A percentile compares a stretch with the other conserved stretches of the same genome.
These are phyloP conservation scores for Pycnococcus provasolii DNA, from an alignment of 139 green algal species.

Conservation along the genomic window DNA sequence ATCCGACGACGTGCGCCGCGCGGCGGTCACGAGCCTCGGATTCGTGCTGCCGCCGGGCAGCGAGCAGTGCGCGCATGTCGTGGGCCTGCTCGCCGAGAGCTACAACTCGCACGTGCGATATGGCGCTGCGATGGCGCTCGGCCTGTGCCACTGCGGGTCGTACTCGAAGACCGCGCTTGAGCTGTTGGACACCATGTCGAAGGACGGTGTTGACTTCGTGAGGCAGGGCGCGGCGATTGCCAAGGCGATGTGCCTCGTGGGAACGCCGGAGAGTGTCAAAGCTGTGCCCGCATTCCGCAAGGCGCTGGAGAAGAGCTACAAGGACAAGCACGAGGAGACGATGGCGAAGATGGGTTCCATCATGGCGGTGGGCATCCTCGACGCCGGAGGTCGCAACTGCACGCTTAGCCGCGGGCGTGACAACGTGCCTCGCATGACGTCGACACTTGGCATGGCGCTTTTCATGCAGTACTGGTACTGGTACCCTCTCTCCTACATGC, in stretches of 20 bases:
- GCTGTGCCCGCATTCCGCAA: conserved; percentile 46
- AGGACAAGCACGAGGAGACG: conserved; percentile 86
- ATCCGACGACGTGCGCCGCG: conserved; percentile 85
- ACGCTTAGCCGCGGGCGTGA: conserved; percentile 62
- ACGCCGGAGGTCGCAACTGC: conserved; percentile 85
- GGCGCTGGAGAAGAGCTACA: conserved; percentile 65
- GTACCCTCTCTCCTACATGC: conserved; percentile 88
- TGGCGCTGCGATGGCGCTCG: conserved; percentile 91
- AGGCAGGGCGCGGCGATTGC: conserved; percentile 86
- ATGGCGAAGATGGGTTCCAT: conserved; percentile 91
- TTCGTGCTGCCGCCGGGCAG: conserved; percentile 81
- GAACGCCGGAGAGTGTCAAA: conserved; percentile 56
- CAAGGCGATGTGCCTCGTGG: conserved; percentile 75
- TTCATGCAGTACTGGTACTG: conserved; percentile 99
- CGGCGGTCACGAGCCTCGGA: conserved; percentile 77
- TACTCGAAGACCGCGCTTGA: conserved; percentile 59
- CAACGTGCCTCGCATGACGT: conserved; percentile 71
- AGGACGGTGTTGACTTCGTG: conserved; percentile 84
- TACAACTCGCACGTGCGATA: conserved; percentile 96
- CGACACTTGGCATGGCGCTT: conserved; percentile 73
- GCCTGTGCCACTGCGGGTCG: conserved; percentile 79
- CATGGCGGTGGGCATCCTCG: conserved; percentile 84
- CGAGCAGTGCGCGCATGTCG: conserved; percentile 81
- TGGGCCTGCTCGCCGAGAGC: conserved; percentile 80
- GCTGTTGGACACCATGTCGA: conserved; percentile 77